A percentile compares a stretch with the other conserved stretches of the same genome.
Conservation (phyloP, 371 early-diverging fungal genomes). For the Fennellomyces sp. region DNA sequence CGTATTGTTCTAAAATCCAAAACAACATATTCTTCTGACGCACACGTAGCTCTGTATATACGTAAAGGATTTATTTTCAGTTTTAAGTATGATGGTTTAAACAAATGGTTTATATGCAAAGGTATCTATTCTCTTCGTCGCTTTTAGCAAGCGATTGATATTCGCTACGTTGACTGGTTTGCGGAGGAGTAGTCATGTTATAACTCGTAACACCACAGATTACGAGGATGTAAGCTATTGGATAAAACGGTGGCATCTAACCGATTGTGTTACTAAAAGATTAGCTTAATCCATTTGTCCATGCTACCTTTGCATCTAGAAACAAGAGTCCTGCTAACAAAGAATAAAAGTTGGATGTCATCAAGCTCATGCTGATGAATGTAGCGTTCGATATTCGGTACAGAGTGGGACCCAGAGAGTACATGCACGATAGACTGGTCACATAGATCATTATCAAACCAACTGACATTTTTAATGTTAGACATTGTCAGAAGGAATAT, state of each 20-base stretch:
- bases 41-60: not conserved
- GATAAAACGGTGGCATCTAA: conserved; percentile 43
- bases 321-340: conserved; percentile 38
- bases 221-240: conserved; percentile 40
- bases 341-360: conserved; percentile 50
- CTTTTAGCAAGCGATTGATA: not conserved
- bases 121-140: not conserved
- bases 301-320: conserved; percentile 33
- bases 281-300: not conserved
- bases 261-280: not conserved
- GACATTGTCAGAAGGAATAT: not conserved
- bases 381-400: conserved; percentile 43
- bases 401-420: conserved; percentile 41
- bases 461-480: not conserved
- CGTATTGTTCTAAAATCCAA: too few relatives aligned
- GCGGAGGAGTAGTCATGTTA: conserved; percentile 26
- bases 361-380: conserved; percentile 44
- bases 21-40: too few relatives aligned
- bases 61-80: not conserved
- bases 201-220: conserved; percentile 29
- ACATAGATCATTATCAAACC: conserved; percentile 29
- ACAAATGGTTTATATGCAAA: not conserved
- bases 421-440: conserved; percentile 40
- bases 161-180: not conserved
- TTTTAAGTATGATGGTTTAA: not conserved